Base-by-base conservation (phyloP, 148 eudicot species). In the Drosera capensis region DNA sequence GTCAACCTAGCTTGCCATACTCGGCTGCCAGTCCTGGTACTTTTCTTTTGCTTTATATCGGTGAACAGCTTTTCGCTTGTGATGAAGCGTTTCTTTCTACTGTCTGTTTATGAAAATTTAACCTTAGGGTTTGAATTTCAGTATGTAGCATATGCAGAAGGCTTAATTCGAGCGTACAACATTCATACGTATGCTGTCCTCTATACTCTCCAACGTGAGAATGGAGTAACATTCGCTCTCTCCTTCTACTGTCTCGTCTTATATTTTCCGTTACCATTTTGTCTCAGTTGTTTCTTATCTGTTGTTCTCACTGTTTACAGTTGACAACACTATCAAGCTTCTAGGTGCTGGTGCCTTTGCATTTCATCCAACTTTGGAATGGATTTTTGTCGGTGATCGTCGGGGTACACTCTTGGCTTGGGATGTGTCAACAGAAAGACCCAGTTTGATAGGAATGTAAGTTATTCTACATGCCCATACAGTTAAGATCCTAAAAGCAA, bases 1-100 rank as follows among this genome's bases (percentile, higher is more conserved):
- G 95, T 84, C 34, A 84, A 90, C 71, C 94, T 90, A 65, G 87
- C 95, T 65, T 90, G 97, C 73, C 97, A 90, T 73, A 95, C 97
- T 38, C 93, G 97, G 40, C 80, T 84, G 39, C 92, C 97, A 28
- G 84, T 75, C 46, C 56, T 90, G 87, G 97, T 90, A 78, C 66
- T 39, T 51, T 23, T 19, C 23, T 35, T 52, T 47, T 20, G 48
- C 38, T 20, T 39, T 2, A 4, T 4, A 2, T 11, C 38, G n/a
- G 11, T 34, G 2, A 2, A 34, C 7, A 18, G 4, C 7, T 6
- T 41, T 41, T 14, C 11, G 7, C 45, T 19, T 19, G 5, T 11
- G 8, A 1, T 1, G 8, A 18, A 20, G 20, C 5, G 11, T 41
- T 20, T 1, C 9, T 17, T 7, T 41, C 8, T 41, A 17, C 8